Base-by-base conservation (phyloP, 2,329 filamentous ascomycete genomes). In the Fusarium robinianum region DNA sequence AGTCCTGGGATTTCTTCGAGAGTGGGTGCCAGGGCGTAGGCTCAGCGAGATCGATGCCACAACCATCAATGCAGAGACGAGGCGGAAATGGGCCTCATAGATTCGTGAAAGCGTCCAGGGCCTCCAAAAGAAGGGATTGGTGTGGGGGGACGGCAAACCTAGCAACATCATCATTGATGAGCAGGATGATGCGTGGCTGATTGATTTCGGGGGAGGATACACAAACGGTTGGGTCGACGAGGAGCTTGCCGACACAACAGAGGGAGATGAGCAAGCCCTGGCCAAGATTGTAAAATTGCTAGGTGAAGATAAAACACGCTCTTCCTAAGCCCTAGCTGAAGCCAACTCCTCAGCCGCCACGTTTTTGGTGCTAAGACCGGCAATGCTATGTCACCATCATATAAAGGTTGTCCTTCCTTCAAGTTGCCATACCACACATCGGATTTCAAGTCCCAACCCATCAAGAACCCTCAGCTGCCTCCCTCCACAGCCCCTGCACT, bases 141-240 rank as follows among this genome's bases (percentile, higher is more conserved):
- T 63, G 18, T 69, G 63, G 65, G 63, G 63, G 8, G 59, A 66
- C 51, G 65, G 57, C 3, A 68, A 64, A 47, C 34, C 60, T 14
- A 49, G 38, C 24, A 71, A 72, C 26, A 62, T 73, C 41, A 52
- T 72, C 40, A 64, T 73, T 23, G 67, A 72, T 46, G 53, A 46
- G 15, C 27, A 66, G 31, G 51, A 64, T 32, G 60, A 72, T 41
- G 62, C 64, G 26, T 71, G 64, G 67, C 60, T 72, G 12, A 67
- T 71, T 42, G 67, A 68, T 52, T 71, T 73, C 46, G 67, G 65
- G 2, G 68, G 67, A 19, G 65, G 68, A 24, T 69, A 63, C 39
- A 70, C 68, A 4, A 44, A 66, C n/a, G 67, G 68, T 10, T 72
- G 68, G 69, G 64, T 72, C 6, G 66, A 69, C 43, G 48, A 64